phyloP scores from a whole-genome alignment of 106 monocot genomes.

The Apostasia shenzhenica region DNA sequence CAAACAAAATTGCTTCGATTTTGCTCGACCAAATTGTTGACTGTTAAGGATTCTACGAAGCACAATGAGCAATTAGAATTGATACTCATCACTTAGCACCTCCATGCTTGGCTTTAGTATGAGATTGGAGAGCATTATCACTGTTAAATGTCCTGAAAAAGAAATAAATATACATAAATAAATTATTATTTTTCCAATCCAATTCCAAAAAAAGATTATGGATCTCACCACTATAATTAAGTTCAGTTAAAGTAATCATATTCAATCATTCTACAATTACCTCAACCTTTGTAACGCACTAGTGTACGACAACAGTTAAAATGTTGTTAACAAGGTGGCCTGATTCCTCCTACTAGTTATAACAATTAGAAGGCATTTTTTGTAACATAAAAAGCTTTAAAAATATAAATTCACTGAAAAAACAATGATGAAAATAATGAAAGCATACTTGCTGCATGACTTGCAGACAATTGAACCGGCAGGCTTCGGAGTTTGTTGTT shows the following conservation, averaged over 20 bases:
- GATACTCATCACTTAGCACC: constrained; percentile 15
- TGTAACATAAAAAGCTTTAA: neutral
- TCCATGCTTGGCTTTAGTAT: constrained; percentile 50
- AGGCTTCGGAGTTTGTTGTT: constrained; percentile 54
- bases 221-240: too few species aligned
- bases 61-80: neutral
- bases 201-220: too few species aligned
- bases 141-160: constrained; percentile 40
- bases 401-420: neutral
- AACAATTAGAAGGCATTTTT: too few species aligned
- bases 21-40: too few species aligned
- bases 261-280: too few species aligned
- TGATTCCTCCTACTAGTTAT: too few species aligned
- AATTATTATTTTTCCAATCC: too few species aligned
- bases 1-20: too few species aligned
- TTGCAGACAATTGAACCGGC: constrained; percentile 53
- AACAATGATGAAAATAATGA: neutral
- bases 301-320: too few species aligned
- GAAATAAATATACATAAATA: neutral
- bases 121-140: constrained; percentile 43
- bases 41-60: neutral
- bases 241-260: too few species aligned
- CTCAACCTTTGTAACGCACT: too few species aligned
- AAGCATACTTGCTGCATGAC: constrained; percentile 29
- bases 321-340: too few species aligned